Evolutionary conservation across 345 rosid genomes (phyloP), one percentile per base, ranked within the genome.

Genomic region (Orychophragmus violaceus): DNA sequence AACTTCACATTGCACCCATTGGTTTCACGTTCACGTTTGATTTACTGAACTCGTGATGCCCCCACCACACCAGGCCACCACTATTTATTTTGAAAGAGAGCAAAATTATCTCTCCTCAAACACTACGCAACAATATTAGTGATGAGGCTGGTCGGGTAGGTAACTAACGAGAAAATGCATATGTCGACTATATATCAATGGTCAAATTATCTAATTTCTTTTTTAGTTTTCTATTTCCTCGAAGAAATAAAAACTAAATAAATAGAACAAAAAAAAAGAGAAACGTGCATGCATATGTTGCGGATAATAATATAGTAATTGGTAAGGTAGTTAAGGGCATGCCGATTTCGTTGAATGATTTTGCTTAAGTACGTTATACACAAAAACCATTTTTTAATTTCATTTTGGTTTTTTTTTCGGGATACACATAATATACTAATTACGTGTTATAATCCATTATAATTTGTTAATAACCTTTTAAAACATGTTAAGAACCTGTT

Each of bases 201-300:
- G 68, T 59, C 19, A 42, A 32, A 9, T 13, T 18, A 36, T 24
- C 21, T 18, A 50, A 1, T 19, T 37, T 24, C 0, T 49, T 21
- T n/a, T 60, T 30, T 2, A 6, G 7, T 52, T 5, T 0, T 10
- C 5, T 1, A 4, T 8, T 21, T 1, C 32, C 18, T 28, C 14
- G 21, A 21, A 33, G 18, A 36, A 44, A 22, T 16, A 23, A 30
- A 60, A 42, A n/a, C n/a, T 1, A 33, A 48, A 18, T 12, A 58
- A n/a, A 21, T 9, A 11, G 37, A 62, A 62, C 30, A 45, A 55
- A 30, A 70, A 33, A 71, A 71, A 41, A 36, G 39, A 33, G 75
- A 71, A 73, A 66, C 77, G 77, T 66, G 67, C 77, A 73, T 66
- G 62, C 46, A 50, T 13, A 51, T 73, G 72, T 73, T 73, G 77